Conservation (phyloP, 176 grass and related monocot genomes). For the Zoysia japonica region DNA sequence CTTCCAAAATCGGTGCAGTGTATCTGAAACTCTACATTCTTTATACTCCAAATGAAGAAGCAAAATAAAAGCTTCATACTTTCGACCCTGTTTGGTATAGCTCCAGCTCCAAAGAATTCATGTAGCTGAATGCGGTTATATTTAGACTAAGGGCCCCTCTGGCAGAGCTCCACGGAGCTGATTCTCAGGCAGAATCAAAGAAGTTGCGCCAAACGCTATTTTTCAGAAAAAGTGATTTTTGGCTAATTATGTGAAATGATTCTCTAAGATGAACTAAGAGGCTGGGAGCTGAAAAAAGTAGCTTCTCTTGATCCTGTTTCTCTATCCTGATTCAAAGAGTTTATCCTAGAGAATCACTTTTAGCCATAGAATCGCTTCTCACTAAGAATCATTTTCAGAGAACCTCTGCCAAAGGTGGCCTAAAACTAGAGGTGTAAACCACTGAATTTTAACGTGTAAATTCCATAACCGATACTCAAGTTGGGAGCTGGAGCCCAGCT, state of each 20-base stretch:
- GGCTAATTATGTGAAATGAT: no score
- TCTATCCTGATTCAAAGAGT: no score
- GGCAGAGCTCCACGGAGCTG: neutral
- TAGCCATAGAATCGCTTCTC: no score
- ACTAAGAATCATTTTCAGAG: no score
- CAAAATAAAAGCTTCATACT: constrained; percentile 22
- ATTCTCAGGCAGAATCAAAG: no score
- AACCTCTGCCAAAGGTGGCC: no score
- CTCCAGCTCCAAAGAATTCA: neutral
- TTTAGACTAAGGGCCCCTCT: neutral
- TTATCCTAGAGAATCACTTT: no score
- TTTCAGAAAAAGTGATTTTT: no score
- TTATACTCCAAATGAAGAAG: constrained; percentile 40
- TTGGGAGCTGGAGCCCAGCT: neutral
- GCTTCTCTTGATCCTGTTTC: no score
- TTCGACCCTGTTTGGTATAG: neutral
- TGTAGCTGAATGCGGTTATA: neutral
- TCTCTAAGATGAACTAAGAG: no score
- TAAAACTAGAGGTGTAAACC: neutral
- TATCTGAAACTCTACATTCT: constrained; percentile 78
- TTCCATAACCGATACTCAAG: neutral
- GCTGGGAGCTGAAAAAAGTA: no score
- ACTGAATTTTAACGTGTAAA: neutral
- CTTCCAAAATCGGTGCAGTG: constrained; percentile 98
- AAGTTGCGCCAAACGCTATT: no score